Conservation (phyloP, 352 stramenopile species). For the Phytophthora boehmeriae region DNA sequence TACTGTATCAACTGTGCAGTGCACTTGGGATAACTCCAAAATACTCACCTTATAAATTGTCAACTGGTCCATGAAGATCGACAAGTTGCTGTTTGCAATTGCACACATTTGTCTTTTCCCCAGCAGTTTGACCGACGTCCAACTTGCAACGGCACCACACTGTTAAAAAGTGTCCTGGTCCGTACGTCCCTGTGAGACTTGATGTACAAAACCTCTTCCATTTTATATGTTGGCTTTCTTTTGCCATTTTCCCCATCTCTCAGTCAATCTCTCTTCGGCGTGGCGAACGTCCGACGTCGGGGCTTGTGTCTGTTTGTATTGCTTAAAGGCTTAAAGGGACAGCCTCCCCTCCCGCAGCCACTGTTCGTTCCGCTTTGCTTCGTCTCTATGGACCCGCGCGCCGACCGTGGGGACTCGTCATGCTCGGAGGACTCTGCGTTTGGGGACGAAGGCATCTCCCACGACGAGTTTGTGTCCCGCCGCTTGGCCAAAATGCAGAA, state of each 20-base stretch:
- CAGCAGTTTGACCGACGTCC: neutral
- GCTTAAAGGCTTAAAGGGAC: no score
- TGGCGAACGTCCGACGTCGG: slow-evolving; percentile 22
- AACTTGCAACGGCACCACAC: no score
- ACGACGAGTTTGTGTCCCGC: slow-evolving; percentile 50
- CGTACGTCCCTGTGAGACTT: neutral
- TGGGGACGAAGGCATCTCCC: slow-evolving; percentile 53
- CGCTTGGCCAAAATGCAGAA: slow-evolving; percentile 60
- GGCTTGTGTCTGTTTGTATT: neutral
- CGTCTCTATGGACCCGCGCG: slow-evolving; percentile 14
- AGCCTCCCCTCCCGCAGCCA: no score
- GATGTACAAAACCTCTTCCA: neutral
- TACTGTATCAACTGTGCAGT: no score
- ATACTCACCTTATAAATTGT: no score
- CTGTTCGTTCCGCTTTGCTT: neutral
- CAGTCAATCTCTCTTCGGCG: slow-evolving; percentile 21
- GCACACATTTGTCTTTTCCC: neutral
- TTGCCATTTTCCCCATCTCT: slow-evolving; percentile 28
- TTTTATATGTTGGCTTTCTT: no score
- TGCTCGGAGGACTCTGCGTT: slow-evolving; percentile 59
- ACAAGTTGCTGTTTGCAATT: no score
- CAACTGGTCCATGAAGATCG: no score
- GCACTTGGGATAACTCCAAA: no score
- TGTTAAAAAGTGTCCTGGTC: no score
- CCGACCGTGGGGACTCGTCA: slow-evolving; percentile 31